Base-by-base conservation (phyloP, 2,329 filamentous ascomycete species). In the Aspergillus uvarum region DNA sequence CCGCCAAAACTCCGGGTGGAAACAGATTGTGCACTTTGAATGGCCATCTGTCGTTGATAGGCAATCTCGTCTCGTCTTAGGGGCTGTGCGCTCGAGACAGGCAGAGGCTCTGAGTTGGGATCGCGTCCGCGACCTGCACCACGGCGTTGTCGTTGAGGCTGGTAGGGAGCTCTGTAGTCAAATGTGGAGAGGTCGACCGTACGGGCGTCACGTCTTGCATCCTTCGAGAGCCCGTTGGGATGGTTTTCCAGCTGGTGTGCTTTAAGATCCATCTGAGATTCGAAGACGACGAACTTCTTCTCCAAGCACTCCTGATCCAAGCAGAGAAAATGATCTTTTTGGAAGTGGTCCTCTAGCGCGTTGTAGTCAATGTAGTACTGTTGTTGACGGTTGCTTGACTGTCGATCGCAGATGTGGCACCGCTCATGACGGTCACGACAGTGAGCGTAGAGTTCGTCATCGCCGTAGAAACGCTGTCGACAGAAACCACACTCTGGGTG, bases 251-350 rank as follows among this genome's bases (percentile, higher is more conserved):
- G 78, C 73, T 96, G 91, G 77, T 99, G 95, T 3, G 90, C 95
- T 74, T 98, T 96, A 51, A 99, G 79, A 70, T 99, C 95, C 82
- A 99, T 88, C 70, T 97, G 91, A 0, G 92, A 93, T 58, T 92
- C 91, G 68, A 99, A 99, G 0, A 98, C 95, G 31, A 98, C 90
- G 72, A 98, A 97, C 74, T 97, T 98, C 84, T 96, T 96, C 68
- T 98, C 95, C 71, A 95, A 74, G 70, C 95, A 99, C 71, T 96
- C 93, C 56, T 85, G 83, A 68, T 99, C 92, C 6, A 85, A 76
- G 72, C 95, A 99, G 0, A 93, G 79, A 71, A 88, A 96, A 75
- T 99, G 95, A 59, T 95, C 92, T 66, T 88, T 88, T 63, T 85
- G 84, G 73, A 98, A 98, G 76, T 99, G 95, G 42, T 87, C 80